Evolutionary conservation across 2,329 filamentous ascomycete species (phyloP).

Genomic region (Sclerotiophoma versabilis): DNA sequence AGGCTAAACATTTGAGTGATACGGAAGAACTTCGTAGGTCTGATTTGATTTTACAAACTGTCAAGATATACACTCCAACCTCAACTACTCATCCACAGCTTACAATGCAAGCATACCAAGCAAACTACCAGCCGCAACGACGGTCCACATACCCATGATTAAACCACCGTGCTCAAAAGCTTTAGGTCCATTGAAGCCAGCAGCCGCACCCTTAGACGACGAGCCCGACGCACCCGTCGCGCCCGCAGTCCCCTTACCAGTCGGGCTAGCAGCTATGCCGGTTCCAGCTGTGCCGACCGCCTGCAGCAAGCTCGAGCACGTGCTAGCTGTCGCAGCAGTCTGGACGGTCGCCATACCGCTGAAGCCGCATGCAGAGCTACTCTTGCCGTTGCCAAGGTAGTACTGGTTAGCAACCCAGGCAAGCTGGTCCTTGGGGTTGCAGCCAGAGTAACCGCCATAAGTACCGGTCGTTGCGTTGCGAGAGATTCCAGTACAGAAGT

Average conservation of each 20-base stretch:
- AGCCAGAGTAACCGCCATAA: conserved; percentile 81
- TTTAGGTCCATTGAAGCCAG: conserved; percentile 24
- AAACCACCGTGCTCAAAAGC: conserved; percentile 37
- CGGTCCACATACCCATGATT: conserved; percentile 30
- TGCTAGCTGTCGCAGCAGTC: conserved; percentile 54
- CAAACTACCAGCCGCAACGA: conserved; percentile 31
- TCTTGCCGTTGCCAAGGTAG: conserved; percentile 60
- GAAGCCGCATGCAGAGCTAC: conserved; percentile 71
- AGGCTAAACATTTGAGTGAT: neutral
- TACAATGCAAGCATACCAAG: conserved; percentile 39
- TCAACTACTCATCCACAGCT: neutral
- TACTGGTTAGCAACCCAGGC: conserved; percentile 77
- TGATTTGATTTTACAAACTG: neutral
- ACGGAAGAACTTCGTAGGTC: neutral
- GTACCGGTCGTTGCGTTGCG: conserved; percentile 71
- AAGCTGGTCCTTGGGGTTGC: conserved; percentile 72
- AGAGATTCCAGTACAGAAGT: conserved; percentile 71
- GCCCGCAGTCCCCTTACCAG: conserved; percentile 32
- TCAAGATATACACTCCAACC: neutral
- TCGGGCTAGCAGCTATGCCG: conserved; percentile 56
- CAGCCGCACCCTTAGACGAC: conserved; percentile 32
- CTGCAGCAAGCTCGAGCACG: conserved; percentile 66
- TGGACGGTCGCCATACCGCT: conserved; percentile 67
- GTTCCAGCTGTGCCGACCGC: conserved; percentile 68
- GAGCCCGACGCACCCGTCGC: conserved; percentile 25